Percentiles rank a stretch among this genome's conserved stretches.
phyloP scores from a whole-genome alignment of 495 filamentous ascomycete species.

The Eremomyces bilateralis region DNA sequence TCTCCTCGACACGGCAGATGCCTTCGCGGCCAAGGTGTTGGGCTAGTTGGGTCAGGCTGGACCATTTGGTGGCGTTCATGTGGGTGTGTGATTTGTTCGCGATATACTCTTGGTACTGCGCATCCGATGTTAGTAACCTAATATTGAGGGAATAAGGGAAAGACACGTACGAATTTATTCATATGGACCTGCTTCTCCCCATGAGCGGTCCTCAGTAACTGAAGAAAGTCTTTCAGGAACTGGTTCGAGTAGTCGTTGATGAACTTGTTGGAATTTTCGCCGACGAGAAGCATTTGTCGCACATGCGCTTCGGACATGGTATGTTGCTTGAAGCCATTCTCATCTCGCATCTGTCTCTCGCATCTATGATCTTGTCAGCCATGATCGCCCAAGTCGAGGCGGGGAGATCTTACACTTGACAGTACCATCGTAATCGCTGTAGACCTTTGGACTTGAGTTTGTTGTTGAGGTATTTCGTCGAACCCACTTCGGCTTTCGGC shows the following conservation, averaged over 20 bases:
- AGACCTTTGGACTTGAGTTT: constrained; percentile 79
- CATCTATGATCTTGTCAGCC: too few relatives aligned
- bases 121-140: too few relatives aligned
- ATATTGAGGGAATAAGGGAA: too few relatives aligned
- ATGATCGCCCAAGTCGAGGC: too few relatives aligned
- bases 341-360: constrained; percentile 38
- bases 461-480: constrained; percentile 68
- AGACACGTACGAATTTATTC: constrained; percentile 81
- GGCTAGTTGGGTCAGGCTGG: constrained; percentile 65
- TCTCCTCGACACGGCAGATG: constrained; percentile 67
- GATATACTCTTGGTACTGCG: constrained; percentile 85
- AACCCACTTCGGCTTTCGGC: constrained; percentile 80
- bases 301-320: constrained; percentile 64
- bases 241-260: constrained; percentile 57
- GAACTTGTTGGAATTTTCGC: constrained; percentile 57
- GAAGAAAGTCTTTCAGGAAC: constrained; percentile 63
- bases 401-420: too few relatives aligned
- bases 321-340: constrained; percentile 62
- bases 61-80: constrained; percentile 84
- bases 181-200: constrained; percentile 67
- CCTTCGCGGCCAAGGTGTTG: constrained; percentile 67
- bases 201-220: constrained; percentile 52
- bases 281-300: constrained; percentile 64
- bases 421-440: constrained; percentile 71
- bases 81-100: constrained; percentile 66